These are phyloP conservation scores for Lichtheimia corymbifera DNA, from an alignment of 371 early-diverging fungal species.

Conservation along the genomic window DNA sequence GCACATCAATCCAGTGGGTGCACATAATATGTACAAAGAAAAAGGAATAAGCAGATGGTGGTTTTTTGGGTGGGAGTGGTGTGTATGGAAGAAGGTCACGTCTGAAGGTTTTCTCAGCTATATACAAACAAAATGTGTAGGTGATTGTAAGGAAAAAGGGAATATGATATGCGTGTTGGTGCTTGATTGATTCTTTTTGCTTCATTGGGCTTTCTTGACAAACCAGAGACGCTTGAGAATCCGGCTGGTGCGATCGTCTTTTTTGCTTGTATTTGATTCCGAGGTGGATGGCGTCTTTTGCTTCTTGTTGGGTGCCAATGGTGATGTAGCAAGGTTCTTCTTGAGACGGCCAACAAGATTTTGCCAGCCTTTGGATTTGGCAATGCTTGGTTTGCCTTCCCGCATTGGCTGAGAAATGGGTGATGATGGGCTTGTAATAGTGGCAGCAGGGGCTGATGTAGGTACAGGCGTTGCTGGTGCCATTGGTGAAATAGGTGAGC, in stretches of 20 bases:
- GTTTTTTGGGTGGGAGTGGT: not conserved
- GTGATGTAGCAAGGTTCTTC: not conserved
- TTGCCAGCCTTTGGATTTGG: conserved; percentile 1
- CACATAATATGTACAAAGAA: not conserved
- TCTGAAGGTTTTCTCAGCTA: not conserved
- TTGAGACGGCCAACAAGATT: not conserved
- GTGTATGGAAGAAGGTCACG: not conserved
- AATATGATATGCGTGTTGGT: not conserved
- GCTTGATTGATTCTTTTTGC: not conserved
- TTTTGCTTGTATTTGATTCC: not conserved
- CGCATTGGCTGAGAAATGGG: too few relatives aligned
- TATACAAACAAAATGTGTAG: not conserved
- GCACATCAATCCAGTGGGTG: conserved; percentile 1
- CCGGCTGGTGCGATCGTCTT: not conserved
- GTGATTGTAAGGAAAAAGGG: not conserved
- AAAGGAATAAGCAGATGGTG: not conserved
- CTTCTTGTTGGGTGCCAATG: not conserved
- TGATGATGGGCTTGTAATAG: not conserved
- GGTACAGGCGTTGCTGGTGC: not conserved
- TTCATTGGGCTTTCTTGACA: not conserved
- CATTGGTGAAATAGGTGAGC: not conserved
- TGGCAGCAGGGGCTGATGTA: not conserved
- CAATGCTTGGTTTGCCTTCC: not conserved
- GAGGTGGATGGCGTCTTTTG: not conserved
- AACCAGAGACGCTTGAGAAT: not conserved